Percentiles rank a stretch among this genome's conserved stretches.
Evolutionary conservation across 106 monocot species (phyloP).

Genomic region (Chionographis japonica): DNA sequence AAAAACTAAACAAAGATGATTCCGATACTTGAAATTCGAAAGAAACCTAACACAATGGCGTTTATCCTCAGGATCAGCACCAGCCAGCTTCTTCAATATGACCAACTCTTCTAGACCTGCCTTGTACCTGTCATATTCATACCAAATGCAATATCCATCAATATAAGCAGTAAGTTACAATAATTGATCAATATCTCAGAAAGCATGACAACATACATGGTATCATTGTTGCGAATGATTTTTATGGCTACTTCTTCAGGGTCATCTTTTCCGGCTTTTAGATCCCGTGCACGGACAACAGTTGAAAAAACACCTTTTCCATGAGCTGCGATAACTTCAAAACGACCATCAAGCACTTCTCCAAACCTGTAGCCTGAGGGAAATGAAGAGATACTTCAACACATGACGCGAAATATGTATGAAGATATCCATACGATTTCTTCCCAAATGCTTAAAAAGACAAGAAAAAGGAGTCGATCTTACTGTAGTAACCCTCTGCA

Average conservation of each 20-base stretch:
- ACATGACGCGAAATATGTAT: not conserved
- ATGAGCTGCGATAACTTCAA: conserved; percentile 93
- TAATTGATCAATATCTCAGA: not conserved
- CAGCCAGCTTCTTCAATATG: conserved; percentile 78
- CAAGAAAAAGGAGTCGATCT: conserved; percentile 20
- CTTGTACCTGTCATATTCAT: conserved; percentile 60
- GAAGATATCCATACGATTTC: not conserved
- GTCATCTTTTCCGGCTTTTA: conserved; percentile 70
- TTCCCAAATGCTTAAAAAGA: too few relatives aligned
- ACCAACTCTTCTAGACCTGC: conserved; percentile 80
- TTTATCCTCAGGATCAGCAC: conserved; percentile 87
- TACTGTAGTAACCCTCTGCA: conserved; percentile 98
- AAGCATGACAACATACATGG: conserved; percentile 52
- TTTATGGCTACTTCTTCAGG: conserved; percentile 95
- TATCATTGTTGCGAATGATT: conserved; percentile 98
- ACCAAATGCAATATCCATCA: not conserved
- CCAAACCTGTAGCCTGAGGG: conserved; percentile 73
- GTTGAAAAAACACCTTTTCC: conserved; percentile 98
- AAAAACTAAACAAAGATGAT: conserved; percentile 99
- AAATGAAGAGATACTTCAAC: not conserved
- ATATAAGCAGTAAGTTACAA: not conserved
- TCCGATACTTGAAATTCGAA: conserved; percentile 99
- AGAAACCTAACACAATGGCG: conserved; percentile 98
- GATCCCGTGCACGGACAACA: conserved; percentile 98
- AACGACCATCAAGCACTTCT: conserved; percentile 92